These are phyloP conservation scores for Claviceps digitariae DNA, from an alignment of 2,329 filamentous ascomycete genomes.

Conservation along the genomic window DNA sequence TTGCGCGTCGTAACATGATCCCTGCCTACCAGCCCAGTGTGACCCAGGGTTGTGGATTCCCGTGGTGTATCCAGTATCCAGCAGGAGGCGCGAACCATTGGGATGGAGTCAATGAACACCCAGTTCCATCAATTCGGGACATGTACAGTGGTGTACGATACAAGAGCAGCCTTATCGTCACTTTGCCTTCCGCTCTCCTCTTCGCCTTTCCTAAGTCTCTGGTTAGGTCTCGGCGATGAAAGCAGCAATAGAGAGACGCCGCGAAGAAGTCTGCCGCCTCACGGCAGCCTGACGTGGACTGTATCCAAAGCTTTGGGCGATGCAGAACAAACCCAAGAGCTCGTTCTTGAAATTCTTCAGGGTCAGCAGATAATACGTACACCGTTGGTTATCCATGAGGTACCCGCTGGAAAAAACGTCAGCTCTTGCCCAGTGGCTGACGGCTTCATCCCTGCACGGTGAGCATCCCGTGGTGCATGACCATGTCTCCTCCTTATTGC, in stretches of 20 bases:
- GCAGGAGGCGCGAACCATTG: conserved; percentile 5
- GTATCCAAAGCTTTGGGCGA: neutral
- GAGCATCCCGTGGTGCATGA: too few species aligned
- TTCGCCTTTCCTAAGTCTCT: neutral
- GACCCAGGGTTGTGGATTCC: conserved; percentile 4
- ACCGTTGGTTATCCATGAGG: too few species aligned
- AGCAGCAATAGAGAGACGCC: too few species aligned
- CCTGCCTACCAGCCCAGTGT: conserved; percentile 1
- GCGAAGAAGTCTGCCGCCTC: neutral
- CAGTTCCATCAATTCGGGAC: conserved; percentile 1
- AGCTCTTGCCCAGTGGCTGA: too few species aligned
- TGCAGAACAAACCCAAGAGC: neutral
- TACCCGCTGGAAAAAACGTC: too few species aligned
- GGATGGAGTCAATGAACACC: neutral
- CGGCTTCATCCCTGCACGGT: too few species aligned
- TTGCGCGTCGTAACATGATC: conserved; percentile 5
- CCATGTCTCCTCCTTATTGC: too few species aligned
- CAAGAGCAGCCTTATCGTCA: neutral
- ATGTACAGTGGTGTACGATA: neutral
- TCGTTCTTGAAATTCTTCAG: neutral
- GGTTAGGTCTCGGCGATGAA: too few species aligned
- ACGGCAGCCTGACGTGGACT: neutral
- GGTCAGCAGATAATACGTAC: too few species aligned
- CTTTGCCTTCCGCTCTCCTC: neutral
- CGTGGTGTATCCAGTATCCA: neutral